Evolutionary conservation across 345 rosid species (phyloP), one percentile per base, ranked within the genome.

Genomic region (Litchi chinensis): DNA sequence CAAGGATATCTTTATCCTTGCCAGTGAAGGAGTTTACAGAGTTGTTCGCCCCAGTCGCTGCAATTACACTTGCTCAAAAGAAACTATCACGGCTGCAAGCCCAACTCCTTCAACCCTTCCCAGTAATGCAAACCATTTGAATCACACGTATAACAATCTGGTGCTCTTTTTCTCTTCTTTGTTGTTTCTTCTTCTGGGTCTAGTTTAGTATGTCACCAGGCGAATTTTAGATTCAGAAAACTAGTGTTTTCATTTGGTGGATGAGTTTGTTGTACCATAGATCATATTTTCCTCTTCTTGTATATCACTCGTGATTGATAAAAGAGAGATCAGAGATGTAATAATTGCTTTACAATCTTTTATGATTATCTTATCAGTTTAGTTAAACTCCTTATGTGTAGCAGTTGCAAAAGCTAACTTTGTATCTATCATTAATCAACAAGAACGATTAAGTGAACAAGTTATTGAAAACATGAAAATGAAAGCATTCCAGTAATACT

Each of bases 11-110:
- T 91, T 83, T 79, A 62, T 92, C 77, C 88, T 93, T 52, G 83
- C 96, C 32, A 91, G 80, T 81, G 85, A 76, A 12, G 98, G 98
- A 40, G 97, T 95, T 68, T 92, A 88, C 64, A 87, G 98, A 86
- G 92, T 92, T 59, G 93, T 90, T 60, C 91, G 83, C 26, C 97
- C 98, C 0, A 92, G 97, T 79, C 98, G 96, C 10, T 93, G 98
- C 88, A 90, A 79, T 50, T 91, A 92, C 79, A 78, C 84, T 70
- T 95, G 98, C 87, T 82, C 94, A 0, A 92, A 87, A 86, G 98
- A 95, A 82, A 91, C 85, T 46, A 81, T 75, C 44, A 87, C 92
- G 0, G 84, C 75, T 12, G 54, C 70, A 52, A 86, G 46, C 78
- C 91, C 90, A 0, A 22, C 82, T 52, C 90, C 96, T 66, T 72